These are phyloP conservation scores for Cordyceps cateniannulata DNA, from an alignment of 2,329 filamentous ascomycete species.

Conservation along the genomic window DNA sequence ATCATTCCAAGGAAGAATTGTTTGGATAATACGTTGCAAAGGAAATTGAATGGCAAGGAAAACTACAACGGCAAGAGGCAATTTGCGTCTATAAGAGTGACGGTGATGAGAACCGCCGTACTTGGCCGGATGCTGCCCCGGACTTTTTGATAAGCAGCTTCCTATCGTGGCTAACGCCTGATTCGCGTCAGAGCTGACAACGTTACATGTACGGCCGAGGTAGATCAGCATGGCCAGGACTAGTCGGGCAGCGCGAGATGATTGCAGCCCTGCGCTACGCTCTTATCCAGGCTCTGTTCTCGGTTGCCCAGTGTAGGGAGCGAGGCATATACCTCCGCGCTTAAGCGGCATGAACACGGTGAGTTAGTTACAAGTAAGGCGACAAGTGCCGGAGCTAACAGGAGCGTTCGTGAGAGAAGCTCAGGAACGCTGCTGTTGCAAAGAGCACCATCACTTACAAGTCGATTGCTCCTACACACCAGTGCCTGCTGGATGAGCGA, in stretches of 20 bases:
- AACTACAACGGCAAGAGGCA: too few species aligned
- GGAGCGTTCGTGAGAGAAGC: too few species aligned
- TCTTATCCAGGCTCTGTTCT: not conserved
- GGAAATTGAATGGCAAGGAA: not conserved
- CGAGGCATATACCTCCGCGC: too few species aligned
- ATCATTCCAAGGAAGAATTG: not conserved
- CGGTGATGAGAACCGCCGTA: not conserved
- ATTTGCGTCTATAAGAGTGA: not conserved
- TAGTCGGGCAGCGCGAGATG: not conserved
- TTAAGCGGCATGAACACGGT: too few species aligned
- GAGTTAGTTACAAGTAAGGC: too few species aligned
- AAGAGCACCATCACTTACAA: too few species aligned
- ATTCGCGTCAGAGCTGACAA: not conserved
- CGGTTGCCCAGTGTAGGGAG: not conserved
- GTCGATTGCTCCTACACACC: too few species aligned
- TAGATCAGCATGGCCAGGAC: not conserved
- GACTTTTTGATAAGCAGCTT: not conserved
- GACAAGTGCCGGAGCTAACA: too few species aligned
- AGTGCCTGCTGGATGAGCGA: too few species aligned
- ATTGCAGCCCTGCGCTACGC: not conserved
- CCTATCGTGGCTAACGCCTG: not conserved
- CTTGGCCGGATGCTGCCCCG: not conserved
- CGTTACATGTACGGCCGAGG: conserved; percentile 5
- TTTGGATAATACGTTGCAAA: not conserved
- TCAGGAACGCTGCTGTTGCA: too few species aligned